These are phyloP conservation scores for Triticum urartu DNA, from an alignment of 176 grass and related monocot genomes.

Conservation along the genomic window DNA sequence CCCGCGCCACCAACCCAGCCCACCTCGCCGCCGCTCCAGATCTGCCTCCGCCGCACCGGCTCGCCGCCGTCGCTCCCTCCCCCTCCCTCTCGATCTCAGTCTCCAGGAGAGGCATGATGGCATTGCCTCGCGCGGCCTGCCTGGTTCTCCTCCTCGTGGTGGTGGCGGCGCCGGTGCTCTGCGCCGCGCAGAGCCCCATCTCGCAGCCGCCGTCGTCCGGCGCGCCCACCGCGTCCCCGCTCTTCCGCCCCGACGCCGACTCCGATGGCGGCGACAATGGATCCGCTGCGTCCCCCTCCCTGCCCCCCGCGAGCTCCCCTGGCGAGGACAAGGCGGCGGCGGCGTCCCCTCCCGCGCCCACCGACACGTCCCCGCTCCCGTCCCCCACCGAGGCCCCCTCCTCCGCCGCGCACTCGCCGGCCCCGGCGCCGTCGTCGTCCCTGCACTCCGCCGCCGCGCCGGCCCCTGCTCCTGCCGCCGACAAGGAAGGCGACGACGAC, in stretches of 20 bases:
- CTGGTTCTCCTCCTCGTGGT: background rate
- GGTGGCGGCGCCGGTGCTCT: background rate
- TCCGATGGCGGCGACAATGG: background rate
- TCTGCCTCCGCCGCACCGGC: background rate
- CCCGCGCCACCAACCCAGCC: background rate
- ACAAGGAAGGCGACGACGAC: background rate
- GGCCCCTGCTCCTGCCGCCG: background rate
- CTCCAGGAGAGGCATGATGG: background rate
- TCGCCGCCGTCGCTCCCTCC: background rate
- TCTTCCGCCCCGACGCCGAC: background rate
- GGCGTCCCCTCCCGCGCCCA: background rate
- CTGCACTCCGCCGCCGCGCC: background rate
- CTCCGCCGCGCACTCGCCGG: background rate
- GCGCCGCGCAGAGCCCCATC: constrained; percentile 30
- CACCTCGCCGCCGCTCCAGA: background rate
- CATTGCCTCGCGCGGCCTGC: constrained; percentile 2
- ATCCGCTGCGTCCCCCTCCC: background rate
- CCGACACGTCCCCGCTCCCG: background rate
- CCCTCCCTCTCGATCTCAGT: too few species aligned
- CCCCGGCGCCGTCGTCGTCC: background rate
- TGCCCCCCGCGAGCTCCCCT: background rate
- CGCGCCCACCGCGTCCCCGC: background rate
- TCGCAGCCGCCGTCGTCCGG: constrained; percentile 1
- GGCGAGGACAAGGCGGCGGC: background rate
- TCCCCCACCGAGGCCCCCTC: background rate